Evolutionary conservation across 768 basidiomycete genomes (phyloP), one percentile per base, ranked within the genome.

Genomic region (Cubamyces lactineus): DNA sequence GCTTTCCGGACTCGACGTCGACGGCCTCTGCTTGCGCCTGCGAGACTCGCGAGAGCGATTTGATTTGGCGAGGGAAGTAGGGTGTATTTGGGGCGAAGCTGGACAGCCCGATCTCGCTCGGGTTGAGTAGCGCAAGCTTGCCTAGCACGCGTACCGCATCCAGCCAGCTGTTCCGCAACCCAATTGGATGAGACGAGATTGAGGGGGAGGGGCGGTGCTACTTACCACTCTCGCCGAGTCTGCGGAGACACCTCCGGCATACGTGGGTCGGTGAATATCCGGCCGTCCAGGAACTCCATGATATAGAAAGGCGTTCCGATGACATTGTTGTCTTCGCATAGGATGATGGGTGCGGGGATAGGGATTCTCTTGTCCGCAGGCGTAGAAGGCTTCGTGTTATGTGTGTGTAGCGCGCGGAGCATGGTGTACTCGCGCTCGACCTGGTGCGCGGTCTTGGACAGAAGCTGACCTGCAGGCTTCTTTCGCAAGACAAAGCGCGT

Each of bases 41-140:
- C 0, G 94, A 95, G 40, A 98, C 85, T 43, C 85, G 86, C 12
- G 86, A 79, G n/a, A 98, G 78, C 1, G 94, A 92, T 66, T 87
- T 94, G 72, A 98, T 91, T 76, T 98, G 96, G 6, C 96, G 87
- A 9, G 95, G 91, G 77, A 94, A 99, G 74, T 97, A 98, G 55
- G 87, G 81, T 16, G 84, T 87, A 3, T 83, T 76, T 2, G 92
- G 86, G 9, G 88, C 94, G 61, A 92, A 94, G 40, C 77, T 79
- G 16, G 78, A 77, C 1, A 96, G 83, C 2, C 92, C 92, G 40
- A 96, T 73, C 16, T 77, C 80, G 42, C 75, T 70, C 4, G 92
- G 91, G 61, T 80, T 75, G 41, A 96, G 81, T 12, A 82, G 82
- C 47, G 84, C 82, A 2, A 96, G 81, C 1, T 84, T 79, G 8